phyloP scores from a whole-genome alignment of 1,284 basidiomycete genomes.

The Puccinia triticina region DNA sequence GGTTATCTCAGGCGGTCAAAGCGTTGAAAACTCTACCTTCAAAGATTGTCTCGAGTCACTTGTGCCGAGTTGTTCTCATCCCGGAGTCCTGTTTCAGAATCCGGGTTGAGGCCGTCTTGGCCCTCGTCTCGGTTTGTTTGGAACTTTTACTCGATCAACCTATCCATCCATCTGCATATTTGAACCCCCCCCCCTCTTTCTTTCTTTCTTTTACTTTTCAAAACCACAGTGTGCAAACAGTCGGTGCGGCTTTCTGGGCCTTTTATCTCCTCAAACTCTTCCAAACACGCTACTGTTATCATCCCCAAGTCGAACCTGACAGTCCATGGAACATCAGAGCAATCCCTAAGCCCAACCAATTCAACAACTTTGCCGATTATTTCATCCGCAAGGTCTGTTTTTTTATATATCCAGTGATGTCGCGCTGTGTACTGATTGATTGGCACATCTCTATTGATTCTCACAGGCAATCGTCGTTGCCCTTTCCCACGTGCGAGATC shows the following conservation, averaged over 20 bases:
- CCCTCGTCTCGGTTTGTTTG: slow-evolving; percentile 75
- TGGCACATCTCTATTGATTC: not conserved
- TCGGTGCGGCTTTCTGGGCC: slow-evolving; percentile 78
- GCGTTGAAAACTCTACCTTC: slow-evolving; percentile 80
- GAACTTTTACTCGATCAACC: slow-evolving; percentile 14
- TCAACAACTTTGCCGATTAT: slow-evolving; percentile 86
- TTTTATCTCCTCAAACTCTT: slow-evolving; percentile 97
- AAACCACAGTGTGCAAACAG: slow-evolving; percentile 73
- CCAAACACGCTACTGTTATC: slow-evolving; percentile 82
- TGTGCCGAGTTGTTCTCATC: slow-evolving; percentile 90
- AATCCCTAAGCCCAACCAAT: slow-evolving; percentile 90
- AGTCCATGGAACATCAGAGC: slow-evolving; percentile 81
- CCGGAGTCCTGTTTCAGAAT: slow-evolving; percentile 97
- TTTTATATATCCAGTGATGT: not conserved
- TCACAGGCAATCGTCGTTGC: slow-evolving; percentile 74
- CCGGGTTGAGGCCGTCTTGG: slow-evolving; percentile 87
- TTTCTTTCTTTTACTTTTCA: slow-evolving; percentile 62
- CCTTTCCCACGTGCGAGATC: slow-evolving; percentile 80
- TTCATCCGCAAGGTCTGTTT: slow-evolving; percentile 82
- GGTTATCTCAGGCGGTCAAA: slow-evolving; percentile 71
- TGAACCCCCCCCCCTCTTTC: not conserved
- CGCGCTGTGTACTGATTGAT: slow-evolving; percentile 53
- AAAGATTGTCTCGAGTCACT: slow-evolving; percentile 82
- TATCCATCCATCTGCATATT: not conserved
- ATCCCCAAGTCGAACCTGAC: slow-evolving; percentile 74